Percentiles rank a stretch among this genome's conserved stretches.
phyloP scores from a whole-genome alignment of 2,329 filamentous ascomycete species.

The Myriosclerotinia curreyana region DNA sequence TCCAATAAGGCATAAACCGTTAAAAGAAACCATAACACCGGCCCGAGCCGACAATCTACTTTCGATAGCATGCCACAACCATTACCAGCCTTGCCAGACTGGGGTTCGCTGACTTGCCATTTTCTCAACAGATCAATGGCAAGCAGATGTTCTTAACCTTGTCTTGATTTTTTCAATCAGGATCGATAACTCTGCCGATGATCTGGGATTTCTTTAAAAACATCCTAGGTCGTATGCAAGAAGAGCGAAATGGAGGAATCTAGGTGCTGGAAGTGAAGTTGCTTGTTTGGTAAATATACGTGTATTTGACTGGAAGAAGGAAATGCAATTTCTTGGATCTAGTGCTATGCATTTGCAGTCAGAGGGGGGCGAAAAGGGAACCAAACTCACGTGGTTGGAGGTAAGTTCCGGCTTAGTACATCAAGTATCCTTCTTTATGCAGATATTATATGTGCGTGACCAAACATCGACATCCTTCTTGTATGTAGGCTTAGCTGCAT shows the following conservation, averaged over 20 bases:
- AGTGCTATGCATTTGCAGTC: neutral
- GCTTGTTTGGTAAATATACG: conserved; percentile 6
- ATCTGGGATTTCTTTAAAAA: neutral
- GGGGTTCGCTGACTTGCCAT: conserved; percentile 1
- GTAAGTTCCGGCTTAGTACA: conserved; percentile 18
- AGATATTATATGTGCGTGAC: conserved; percentile 20
- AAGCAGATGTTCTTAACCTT: neutral
- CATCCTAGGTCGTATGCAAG: conserved; percentile 7
- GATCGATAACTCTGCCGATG: conserved; percentile 15
- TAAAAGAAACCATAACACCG: conserved; percentile 9
- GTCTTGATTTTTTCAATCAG: conserved; percentile 4
- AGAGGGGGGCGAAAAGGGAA: neutral
- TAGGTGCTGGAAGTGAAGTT: neutral
- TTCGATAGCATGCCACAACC: conserved; percentile 5
- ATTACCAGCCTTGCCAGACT: neutral
- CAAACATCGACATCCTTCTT: conserved; percentile 10
- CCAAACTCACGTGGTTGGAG: conserved; percentile 19
- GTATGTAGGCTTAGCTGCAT: conserved; percentile 14
- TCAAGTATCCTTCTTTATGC: conserved; percentile 8
- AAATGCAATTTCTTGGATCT: neutral
- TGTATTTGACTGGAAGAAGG: conserved; percentile 3
- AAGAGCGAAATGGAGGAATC: neutral
- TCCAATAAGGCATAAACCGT: conserved; percentile 10
- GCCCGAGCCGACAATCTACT: conserved; percentile 16
- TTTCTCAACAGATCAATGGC: neutral